Evolutionary conservation across 441 rosid species (phyloP), one percentile per base, ranked within the genome.

Genomic region (Erodium trifolium): DNA sequence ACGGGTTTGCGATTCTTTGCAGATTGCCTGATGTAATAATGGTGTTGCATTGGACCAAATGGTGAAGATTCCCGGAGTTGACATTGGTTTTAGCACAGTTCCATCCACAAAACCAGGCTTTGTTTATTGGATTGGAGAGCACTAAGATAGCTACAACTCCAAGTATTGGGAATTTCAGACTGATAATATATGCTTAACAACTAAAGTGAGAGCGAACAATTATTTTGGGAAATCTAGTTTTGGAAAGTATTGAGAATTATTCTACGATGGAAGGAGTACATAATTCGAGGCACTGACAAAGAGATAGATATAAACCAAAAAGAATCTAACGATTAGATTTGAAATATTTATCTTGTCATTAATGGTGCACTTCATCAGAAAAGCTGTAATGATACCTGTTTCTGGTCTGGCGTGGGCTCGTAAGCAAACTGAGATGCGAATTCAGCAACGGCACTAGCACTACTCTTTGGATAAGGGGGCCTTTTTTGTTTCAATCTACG

Each of bases 401-500:
- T 82, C 77, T 94, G 99, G 82, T 94, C 96, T 2, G 93, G 96
- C 27, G 97, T 91, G 74, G 97, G 92, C 70, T 85, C 79, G 73
- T 88, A 91, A 73, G 90, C 91, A 82, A 94, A 94, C 23, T 84
- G 86, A 70, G 87, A 79, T 5, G 75, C 70, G 75, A 93, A 93
- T 71, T 81, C 92, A 80, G 85, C 84, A 82, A 88, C 78, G 71
- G 34, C 34, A 31, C 34, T 31, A 31, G 77, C 76, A 75, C 89
- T 81, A 72, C 70, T 80, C 77, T 86, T 88, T 7, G 96, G 91
- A 77, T 88, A 88, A 45, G 96, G 92, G 65, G 84, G 85, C 73
- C 99, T 82, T 79, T 74, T 91, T 79, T 91, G 99, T 83, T 85
- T 83, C 75, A 94, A 84, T 79, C 99, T 85, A 67, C 92, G 93